A percentile compares a stretch with the other conserved stretches of the same genome.
Evolutionary conservation across 2,329 filamentous ascomycete genomes (phyloP).

Genomic region (Colletotrichum tropicale): DNA sequence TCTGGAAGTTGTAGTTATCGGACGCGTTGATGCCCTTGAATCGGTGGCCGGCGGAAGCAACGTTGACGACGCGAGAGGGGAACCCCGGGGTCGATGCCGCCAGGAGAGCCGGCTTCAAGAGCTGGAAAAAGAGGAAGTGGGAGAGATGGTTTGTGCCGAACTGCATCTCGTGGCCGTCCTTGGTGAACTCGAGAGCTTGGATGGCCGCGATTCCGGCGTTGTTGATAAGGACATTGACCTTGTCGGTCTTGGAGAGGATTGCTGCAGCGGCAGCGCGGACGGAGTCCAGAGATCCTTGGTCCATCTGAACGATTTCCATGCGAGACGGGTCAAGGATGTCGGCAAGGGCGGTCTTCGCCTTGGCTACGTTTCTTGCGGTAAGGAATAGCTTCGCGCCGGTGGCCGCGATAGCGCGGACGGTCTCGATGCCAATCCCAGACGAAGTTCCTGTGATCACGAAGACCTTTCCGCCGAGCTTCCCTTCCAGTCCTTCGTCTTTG

Average conservation of each 20-base stretch:
- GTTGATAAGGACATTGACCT: conserved; percentile 44
- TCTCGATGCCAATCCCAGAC: conserved; percentile 42
- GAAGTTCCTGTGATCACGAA: conserved; percentile 42
- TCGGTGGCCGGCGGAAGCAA: conserved; percentile 48
- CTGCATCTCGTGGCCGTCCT: conserved; percentile 27
- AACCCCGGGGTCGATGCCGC: conserved; percentile 30
- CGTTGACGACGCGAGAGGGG: conserved; percentile 48
- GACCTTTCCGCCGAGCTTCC: conserved; percentile 34
- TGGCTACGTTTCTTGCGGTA: conserved; percentile 36
- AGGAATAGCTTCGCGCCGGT: conserved; percentile 42
- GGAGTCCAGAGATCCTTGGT: conserved; percentile 20
- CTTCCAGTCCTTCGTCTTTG: conserved; percentile 29
- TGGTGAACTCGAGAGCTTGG: conserved; percentile 22
- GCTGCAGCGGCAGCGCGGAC: conserved; percentile 30
- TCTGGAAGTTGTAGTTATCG: conserved; percentile 31
- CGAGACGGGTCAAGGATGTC: conserved; percentile 14
- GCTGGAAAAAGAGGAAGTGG: conserved; percentile 33
- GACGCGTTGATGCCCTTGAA: conserved; percentile 29
- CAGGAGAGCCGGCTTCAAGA: conserved; percentile 7
- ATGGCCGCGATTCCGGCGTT: conserved; percentile 47
- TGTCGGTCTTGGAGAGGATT: conserved; percentile 30
- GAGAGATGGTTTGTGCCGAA: conserved; percentile 30
- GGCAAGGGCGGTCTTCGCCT: conserved; percentile 31
- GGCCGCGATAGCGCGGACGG: conserved; percentile 36
- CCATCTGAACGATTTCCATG: not conserved